phyloP scores from a whole-genome alignment of 2,329 filamentous ascomycete species.

The Sporothrix dimorphospora region DNA sequence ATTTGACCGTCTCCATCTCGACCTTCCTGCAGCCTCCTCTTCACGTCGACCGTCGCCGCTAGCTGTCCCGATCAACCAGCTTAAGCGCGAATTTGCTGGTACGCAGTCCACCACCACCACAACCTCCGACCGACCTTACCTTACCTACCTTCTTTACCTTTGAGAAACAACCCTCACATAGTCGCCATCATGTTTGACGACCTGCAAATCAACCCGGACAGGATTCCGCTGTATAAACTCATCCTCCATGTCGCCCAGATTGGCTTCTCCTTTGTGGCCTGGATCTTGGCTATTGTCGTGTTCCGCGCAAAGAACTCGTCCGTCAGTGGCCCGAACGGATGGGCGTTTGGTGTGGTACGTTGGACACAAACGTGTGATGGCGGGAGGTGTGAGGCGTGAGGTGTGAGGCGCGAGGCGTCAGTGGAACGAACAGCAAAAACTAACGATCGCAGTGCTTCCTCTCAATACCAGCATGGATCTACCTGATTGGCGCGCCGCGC shows the following conservation, averaged over 20 bases:
- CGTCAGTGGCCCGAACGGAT: slow-evolving; percentile 62
- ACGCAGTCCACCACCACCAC: background rate
- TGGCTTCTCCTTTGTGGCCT: slow-evolving; percentile 57
- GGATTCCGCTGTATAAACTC: slow-evolving; percentile 60
- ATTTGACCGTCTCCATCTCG: background rate
- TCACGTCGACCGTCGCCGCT: background rate
- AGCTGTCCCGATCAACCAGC: background rate
- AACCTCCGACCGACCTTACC: background rate
- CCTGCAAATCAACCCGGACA: slow-evolving; percentile 57
- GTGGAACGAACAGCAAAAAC: slow-evolving; percentile 8
- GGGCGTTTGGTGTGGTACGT: slow-evolving; percentile 66
- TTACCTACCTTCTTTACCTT: background rate
- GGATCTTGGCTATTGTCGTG: slow-evolving; percentile 62
- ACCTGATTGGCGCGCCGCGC: slow-evolving; percentile 65
- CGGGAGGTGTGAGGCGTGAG: background rate
- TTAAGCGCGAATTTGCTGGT: background rate
- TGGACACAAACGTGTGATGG: background rate
- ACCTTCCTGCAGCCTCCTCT: background rate
- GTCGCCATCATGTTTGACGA: slow-evolving; percentile 47
- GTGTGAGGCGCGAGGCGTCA: background rate
- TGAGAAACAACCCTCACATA: background rate
- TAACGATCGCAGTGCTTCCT: slow-evolving; percentile 60
- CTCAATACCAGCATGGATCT: slow-evolving; percentile 65
- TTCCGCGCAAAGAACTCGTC: slow-evolving; percentile 54
- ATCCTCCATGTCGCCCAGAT: slow-evolving; percentile 60